Evolutionary conservation across 176 grass and related monocot genomes (phyloP), one percentile per base, ranked within the genome.

Genomic region (Triticum dicoccoides): DNA sequence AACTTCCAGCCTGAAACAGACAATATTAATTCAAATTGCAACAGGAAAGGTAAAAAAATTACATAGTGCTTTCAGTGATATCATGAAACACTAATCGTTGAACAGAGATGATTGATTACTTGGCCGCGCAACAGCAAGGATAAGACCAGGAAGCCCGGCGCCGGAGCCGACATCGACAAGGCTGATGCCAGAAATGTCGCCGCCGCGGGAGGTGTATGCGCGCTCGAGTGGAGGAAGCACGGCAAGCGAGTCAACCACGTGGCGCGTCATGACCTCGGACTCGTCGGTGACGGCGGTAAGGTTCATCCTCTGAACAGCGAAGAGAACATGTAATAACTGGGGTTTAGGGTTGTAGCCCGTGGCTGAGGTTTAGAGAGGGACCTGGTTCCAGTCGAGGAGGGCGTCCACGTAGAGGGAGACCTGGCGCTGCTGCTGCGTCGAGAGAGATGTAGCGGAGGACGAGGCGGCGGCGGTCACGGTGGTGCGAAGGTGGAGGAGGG

Each of bases 361-460:
- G 6, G 11, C 29, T 14, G 49, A 2, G 44, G 20, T n/a, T 68
- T 51, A 32, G 11, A 42, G 27, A 68, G 41, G 9, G 69, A 96
- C 92, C 92, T 99, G 92, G 65, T 96, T 99, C 94, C 92, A 94
- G 77, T 92, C 71, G 71, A 96, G 97, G 78, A 99, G 92, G 5
- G 92, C 74, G 24, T 73, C 68, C 17, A 95, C 86, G 73, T 92
- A 99, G 42, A 94, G 78, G 45, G 94, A 82, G 79, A 99, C 90
- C 82, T 96, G 97, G 33, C 83, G 87, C 90, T 84, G 90, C 89
- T 94, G 93, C 52, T 41, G 73, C n/a, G 88, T 61, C 56, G 92
- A 91, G 77, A 96, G 90, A 49, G 84, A 32, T 3, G 78, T 0
- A 9, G 81, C 21, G 38, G 80, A 17, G 45, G 79, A 12, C 1